Evolutionary conservation across 805 yeast genomes (phyloP), one percentile per base, ranked within the genome.

Genomic region (Yarrowia osloensis): DNA sequence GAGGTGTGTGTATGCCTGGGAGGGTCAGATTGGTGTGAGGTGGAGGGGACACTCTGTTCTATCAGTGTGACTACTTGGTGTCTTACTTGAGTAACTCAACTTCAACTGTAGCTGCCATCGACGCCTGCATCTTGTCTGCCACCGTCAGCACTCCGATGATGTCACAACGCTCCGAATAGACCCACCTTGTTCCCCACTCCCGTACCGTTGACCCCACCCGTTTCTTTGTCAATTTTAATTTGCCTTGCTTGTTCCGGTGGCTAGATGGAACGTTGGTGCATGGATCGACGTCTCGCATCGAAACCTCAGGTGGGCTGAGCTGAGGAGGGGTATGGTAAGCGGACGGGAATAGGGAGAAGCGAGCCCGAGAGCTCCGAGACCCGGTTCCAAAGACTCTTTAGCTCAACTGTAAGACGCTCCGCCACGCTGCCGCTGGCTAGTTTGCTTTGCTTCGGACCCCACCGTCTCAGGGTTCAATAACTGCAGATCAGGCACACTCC

Each of bases 401-500:
- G 24, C 26, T 6, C 13, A 40, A 22, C n/a, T 22, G 28, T 12
- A 42, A 22, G n/a, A 26, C 31, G 15, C 52, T 26, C 21, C 21
- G 52, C 29, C 19, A 7, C 49, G 15, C 19, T 12, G 28, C 19
- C 6, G 22, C 4, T 4, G n/a, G 33, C 12, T 47, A 21, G 55
- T 19, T 28, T 49, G 55, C 26, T 29, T 29, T 49, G 26, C 39
- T 31, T 31, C 21, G 31, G 39, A 29, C 24, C 39, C 39, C 24
- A 31, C 55, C 39, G 26, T 19, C 26, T 49, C 55, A 49, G 55
- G 55, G 55, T 49, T 49, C 55, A 49, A 29, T 29, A 5, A 21
- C 24, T 47, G 55, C 55, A 49, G 55, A 49, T 49, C 55, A 49
- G 55, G 55, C 39, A 49, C 55, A 49, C 22, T 49, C 26, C 55